These are phyloP conservation scores for Rubia balearica DNA, from an alignment of 305 asterid genomes.

Conservation along the genomic window DNA sequence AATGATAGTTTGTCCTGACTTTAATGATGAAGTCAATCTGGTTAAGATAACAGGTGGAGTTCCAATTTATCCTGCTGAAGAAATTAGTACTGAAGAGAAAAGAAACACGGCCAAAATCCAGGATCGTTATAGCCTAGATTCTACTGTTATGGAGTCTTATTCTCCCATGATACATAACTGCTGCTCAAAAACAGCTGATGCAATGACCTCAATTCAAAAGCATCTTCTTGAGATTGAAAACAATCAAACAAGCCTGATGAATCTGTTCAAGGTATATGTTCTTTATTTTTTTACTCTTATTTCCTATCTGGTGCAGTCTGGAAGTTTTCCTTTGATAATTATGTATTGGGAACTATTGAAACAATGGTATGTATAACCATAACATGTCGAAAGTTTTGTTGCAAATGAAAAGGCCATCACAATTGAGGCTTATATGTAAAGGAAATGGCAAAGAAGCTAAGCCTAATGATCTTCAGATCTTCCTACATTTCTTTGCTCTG, in stretches of 20 bases:
- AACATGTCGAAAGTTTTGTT: not conserved
- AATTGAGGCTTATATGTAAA: not conserved
- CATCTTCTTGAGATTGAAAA: constrained; percentile 81
- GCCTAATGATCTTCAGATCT: not conserved
- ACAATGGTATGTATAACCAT: not conserved
- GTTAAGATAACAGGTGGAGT: constrained; percentile 54
- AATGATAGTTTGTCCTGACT: constrained; percentile 33
- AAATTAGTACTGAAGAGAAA: constrained; percentile 61
- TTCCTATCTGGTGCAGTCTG: not conserved
- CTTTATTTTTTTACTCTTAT: constrained; percentile 6
- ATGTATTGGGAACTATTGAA: not conserved
- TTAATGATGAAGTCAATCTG: constrained; percentile 45
- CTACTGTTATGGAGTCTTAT: constrained; percentile 71
- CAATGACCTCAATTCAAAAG: constrained; percentile 51
- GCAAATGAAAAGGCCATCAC: not conserved
- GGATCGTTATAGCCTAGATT: constrained; percentile 77
- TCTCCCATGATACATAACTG: constrained; percentile 41
- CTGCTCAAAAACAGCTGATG: constrained; percentile 65
- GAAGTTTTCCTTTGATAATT: not conserved
- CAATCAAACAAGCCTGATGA: constrained; percentile 74
- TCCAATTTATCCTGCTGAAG: constrained; percentile 51
- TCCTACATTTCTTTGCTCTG: not conserved
- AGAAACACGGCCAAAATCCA: constrained; percentile 44
- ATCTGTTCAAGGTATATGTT: constrained; percentile 64
- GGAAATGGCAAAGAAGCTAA: constrained; percentile 6